Percentiles rank a stretch among this genome's conserved stretches.
These are phyloP conservation scores for Centrapalus pauciflorus DNA, from an alignment of 129 eudicot genomes.

Conservation along the genomic window DNA sequence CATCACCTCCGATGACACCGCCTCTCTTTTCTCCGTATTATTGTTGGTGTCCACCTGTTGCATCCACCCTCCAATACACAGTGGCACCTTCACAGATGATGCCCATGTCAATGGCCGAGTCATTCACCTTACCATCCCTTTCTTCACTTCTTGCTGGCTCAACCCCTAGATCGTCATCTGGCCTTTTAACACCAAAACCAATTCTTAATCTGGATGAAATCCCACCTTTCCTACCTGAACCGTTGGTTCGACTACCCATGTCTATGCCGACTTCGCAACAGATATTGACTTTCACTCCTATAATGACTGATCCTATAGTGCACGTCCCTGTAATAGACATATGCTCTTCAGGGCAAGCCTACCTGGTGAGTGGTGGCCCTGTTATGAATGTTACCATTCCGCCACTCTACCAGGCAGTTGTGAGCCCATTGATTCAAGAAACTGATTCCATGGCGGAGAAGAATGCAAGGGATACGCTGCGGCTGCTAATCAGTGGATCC, in stretches of 20 bases:
- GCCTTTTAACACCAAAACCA: conserved; percentile 35
- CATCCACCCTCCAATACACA: conserved; percentile 43
- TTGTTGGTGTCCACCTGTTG: conserved; percentile 86
- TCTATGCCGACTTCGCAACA: conserved; percentile 55
- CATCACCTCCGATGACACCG: conserved; percentile 24
- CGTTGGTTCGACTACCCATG: conserved; percentile 44
- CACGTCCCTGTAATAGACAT: conserved; percentile 82
- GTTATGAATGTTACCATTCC: conserved; percentile 50
- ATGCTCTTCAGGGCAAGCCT: conserved; percentile 81
- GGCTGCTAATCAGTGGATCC: conserved; percentile 56
- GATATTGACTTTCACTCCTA: conserved; percentile 67
- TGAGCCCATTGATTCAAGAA: conserved; percentile 49
- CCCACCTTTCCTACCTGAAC: conserved; percentile 60
- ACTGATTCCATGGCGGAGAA: conserved; percentile 54
- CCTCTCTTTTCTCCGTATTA: conserved; percentile 67
- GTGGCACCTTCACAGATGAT: conserved; percentile 33
- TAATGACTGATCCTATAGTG: conserved; percentile 79
- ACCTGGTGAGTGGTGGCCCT: conserved; percentile 75
- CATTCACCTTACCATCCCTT: conserved; percentile 66
- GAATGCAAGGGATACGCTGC: conserved; percentile 74
- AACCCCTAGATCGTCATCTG: conserved; percentile 34
- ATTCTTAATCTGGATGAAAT: conserved; percentile 46
- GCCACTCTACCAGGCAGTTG: conserved; percentile 38
- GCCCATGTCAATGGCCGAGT: conserved; percentile 44
- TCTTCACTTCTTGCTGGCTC: conserved; percentile 47